These are phyloP conservation scores for Tulasnella sp. DNA, from an alignment of 768 basidiomycete genomes.

Conservation along the genomic window DNA sequence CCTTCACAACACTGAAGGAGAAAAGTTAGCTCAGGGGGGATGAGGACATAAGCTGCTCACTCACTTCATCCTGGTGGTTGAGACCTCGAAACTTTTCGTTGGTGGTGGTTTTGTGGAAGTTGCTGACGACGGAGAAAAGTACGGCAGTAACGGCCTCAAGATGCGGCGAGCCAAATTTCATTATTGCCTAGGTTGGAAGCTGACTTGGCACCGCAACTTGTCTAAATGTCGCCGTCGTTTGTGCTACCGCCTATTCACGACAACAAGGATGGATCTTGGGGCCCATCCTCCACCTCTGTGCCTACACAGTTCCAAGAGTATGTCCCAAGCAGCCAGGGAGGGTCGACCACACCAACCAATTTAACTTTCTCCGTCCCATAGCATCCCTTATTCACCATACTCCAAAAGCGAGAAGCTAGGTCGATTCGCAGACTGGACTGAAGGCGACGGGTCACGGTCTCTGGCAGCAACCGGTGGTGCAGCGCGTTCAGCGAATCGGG, in stretches of 20 bases:
- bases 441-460: constrained; percentile 40
- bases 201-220: neutral
- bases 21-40: neutral
- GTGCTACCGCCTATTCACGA: constrained; percentile 79
- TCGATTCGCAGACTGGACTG: constrained; percentile 97
- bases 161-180: neutral
- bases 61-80: neutral
- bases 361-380: constrained; percentile 11
- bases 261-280: constrained; percentile 91
- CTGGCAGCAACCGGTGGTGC: constrained; percentile 36
- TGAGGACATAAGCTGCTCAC: neutral
- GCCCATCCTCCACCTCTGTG: constrained; percentile 67
- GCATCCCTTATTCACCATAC: constrained; percentile 94
- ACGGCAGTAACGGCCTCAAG: neutral
- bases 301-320: constrained; percentile 86
- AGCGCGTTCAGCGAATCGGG: constrained; percentile 20
- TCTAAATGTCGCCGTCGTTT: constrained; percentile 58
- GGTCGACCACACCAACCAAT: neutral
- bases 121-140: neutral
- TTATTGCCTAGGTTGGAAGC: neutral
- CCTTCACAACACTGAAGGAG: constrained; percentile 64
- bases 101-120: neutral
- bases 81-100: neutral
- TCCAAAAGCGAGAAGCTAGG: constrained; percentile 98
- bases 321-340: constrained; percentile 14